Evolutionary conservation across 768 basidiomycete species (phyloP), one percentile per base, ranked within the genome.

Genomic region (Russula lepida): DNA sequence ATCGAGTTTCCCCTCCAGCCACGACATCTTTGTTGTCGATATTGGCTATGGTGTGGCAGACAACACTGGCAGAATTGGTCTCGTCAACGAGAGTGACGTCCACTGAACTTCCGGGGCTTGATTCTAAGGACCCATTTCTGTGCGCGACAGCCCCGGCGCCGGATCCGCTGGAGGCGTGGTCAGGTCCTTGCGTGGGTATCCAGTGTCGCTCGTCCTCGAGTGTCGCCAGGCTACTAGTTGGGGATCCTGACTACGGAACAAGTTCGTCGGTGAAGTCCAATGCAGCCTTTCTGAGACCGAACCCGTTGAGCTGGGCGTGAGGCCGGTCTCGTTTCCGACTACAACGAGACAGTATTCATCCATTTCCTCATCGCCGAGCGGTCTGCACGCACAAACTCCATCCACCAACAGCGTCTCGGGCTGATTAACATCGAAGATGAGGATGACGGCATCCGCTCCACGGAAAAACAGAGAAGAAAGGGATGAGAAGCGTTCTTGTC

Each of bases 391-490:
- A 48, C 79, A 74, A 72, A 93, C 68, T 89, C 85, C 15, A 74
- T 68, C 89, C 89, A 93, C 91, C 91, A 73, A 60, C 63, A 92
- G 77, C 9, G 85, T 83, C 46, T 82, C 77, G 0, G 83, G 83
- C 3, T 80, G 70, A 65, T 85, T 88, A 32, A 88, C 86, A 68
- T 92, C 89, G 70, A 88, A 94, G 76, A 91, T 81, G 65, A 94
- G 79, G 17, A 93, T 62, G 1, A 81, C 89, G 1, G 90, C 91
- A 67, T 92, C 89, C 3, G 90, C 88, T 1, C 88, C 88, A 7
- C 92, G 82, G 67, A 91, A 94, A 73, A 93, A 93, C 0, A 91
- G 89, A 0, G 81, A 77, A 0, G 90, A 89, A n/a, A 93, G 79
- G 43, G 81, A 85, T 1, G 89, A 89, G 74, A 94, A 93, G 5